A percentile compares a stretch with the other conserved stretches of the same genome.
Conservation (phyloP, 805 yeast genomes). For the Lipomyces mesembrius region DNA sequence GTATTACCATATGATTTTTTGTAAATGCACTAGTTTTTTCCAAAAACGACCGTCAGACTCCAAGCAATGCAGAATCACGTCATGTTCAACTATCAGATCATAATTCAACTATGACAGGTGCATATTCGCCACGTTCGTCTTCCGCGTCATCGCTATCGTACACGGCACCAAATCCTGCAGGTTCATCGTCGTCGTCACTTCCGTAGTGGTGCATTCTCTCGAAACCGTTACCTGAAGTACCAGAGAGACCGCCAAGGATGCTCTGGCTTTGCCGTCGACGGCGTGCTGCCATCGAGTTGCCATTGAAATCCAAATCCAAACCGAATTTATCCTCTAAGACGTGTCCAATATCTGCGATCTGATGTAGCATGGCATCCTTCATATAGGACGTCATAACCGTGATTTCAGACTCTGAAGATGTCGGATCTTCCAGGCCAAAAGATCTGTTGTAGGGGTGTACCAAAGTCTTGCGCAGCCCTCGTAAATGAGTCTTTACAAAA, state of each 20-base stretch:
- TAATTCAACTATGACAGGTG: conserved; percentile 38
- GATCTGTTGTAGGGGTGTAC: conserved; percentile 6
- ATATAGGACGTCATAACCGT: background rate
- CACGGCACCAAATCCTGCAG: conserved; percentile 5
- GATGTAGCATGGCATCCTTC: conserved; percentile 4
- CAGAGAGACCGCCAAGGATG: conserved; percentile 13
- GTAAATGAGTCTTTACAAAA: conserved; percentile 35
- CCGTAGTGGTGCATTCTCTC: conserved; percentile 41
- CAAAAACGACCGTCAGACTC: background rate
- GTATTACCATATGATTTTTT: background rate
- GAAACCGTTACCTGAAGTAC: conserved; percentile 33
- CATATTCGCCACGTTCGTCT: conserved; percentile 39
- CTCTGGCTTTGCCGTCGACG: conserved; percentile 12
- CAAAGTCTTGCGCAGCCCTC: conserved; percentile 24
- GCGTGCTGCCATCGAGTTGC: conserved; percentile 12
- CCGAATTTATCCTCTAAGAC: conserved; percentile 14
- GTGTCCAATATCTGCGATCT: conserved; percentile 1
- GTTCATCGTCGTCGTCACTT: conserved; percentile 28
- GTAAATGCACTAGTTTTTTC: background rate
- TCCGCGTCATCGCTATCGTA: conserved; percentile 35
- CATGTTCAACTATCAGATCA: conserved; percentile 6
- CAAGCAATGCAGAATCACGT: background rate
- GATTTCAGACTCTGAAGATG: background rate
- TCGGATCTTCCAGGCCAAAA: background rate
- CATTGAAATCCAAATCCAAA: background rate